phyloP scores from a whole-genome alignment of 805 yeast species.

The Isabelozyma pseudorhagii region DNA sequence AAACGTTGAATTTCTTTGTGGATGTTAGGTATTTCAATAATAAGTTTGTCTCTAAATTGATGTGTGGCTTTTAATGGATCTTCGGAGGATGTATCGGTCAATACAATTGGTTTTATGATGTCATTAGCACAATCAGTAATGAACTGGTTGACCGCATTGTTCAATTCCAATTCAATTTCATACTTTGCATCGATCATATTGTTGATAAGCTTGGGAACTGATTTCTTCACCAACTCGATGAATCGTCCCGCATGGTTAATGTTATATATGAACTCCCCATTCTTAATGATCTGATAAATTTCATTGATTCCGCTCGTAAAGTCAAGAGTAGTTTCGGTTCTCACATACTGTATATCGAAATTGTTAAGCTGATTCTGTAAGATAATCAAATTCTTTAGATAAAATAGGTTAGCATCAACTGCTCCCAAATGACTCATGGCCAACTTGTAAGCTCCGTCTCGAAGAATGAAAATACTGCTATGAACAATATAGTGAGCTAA shows the following conservation, averaged over 20 bases:
- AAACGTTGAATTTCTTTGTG: slow-evolving; percentile 50
- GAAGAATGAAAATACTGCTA: slow-evolving; percentile 63
- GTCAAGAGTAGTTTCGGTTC: slow-evolving; percentile 73
- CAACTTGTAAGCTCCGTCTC: slow-evolving; percentile 46
- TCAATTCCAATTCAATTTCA: slow-evolving; percentile 72
- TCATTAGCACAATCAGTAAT: slow-evolving; percentile 48
- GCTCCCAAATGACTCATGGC: slow-evolving; percentile 46
- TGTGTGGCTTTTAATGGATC: slow-evolving; percentile 29
- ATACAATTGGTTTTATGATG: slow-evolving; percentile 43
- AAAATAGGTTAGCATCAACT: slow-evolving; percentile 60
- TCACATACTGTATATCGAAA: slow-evolving; percentile 76
- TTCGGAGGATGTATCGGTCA: slow-evolving; percentile 12
- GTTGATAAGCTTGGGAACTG: slow-evolving; percentile 76
- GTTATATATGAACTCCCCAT: slow-evolving; percentile 45
- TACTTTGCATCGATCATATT: slow-evolving; percentile 74
- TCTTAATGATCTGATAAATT: slow-evolving; percentile 34
- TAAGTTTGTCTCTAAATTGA: slow-evolving; percentile 48
- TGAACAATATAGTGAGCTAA: slow-evolving; percentile 85
- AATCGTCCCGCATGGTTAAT: slow-evolving; percentile 31
- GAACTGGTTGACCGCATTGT: slow-evolving; percentile 66
- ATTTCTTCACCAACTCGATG: slow-evolving; percentile 54
- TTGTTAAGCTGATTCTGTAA: slow-evolving; percentile 65
- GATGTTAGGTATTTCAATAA: slow-evolving; percentile 54
- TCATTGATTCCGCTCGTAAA: slow-evolving; percentile 67
- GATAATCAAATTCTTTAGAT: slow-evolving; percentile 67